Base-by-base conservation (phyloP, 768 basidiomycete genomes). In the Ramaria sp. region DNA sequence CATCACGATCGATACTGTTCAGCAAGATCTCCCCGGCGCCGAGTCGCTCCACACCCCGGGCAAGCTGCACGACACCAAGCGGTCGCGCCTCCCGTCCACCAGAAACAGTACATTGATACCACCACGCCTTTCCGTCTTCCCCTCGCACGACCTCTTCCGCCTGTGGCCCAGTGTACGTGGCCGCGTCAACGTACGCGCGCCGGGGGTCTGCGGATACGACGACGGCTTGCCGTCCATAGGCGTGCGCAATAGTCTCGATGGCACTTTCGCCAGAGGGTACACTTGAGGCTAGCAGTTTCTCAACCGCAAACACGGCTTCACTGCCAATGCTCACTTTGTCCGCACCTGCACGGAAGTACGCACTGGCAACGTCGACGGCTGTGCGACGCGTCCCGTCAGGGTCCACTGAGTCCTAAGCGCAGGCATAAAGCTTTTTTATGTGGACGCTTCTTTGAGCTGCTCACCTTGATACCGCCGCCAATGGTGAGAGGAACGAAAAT, bases 321-420 rank as follows among this genome's bases (percentile, higher is more conserved):
- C 86, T 88, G 17, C 95, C 95, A 68, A 99, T 93, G 67, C 90
- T 93, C 49, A 99, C 94, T 73, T 99, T 99, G 74, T 99, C 96
- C 9, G 96, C 96, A 4, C 96, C 96, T 4, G 88, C 91, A 33
- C 96, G 84, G 72, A 99, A 99, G 72, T 99, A 99, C 13, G 86
- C 82, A 9, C 90, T 87, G 3, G 96, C 96, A 49, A 98, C 96
- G 68, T 98, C 94, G 57, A 96, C 77, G 13, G 96, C 96, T 30
- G 81, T 76, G 59, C 82, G 87, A 59, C 73, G 73, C 5, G 93
- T 95, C 37, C 93, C 94, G 69, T 99, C 96, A 0, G 96, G 96
- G 67, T 99, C 96, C 64, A 89, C 74, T 19, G 86, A 86, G 69
- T 96, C 93, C 55, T 57, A 30, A 33, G 31, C 7, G 2, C 10